Evolutionary conservation across 2,329 filamentous ascomycete species (phyloP), one percentile per base, ranked within the genome.

Genomic region (Thermomyces lanuginosus): DNA sequence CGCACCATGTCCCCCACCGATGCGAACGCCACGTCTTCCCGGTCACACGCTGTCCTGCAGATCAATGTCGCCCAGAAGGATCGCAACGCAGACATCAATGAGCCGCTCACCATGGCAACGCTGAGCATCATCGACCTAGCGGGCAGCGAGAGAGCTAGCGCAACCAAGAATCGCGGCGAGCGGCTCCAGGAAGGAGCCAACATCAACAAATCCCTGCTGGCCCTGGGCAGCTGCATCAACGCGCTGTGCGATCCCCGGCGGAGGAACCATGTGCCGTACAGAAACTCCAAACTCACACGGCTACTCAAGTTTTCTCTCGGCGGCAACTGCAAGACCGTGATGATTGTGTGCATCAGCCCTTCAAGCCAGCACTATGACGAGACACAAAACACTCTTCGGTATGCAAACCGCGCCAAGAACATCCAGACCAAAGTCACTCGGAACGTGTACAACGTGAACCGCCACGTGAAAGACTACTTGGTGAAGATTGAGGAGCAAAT

Each of bases 401-500:
- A 98, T 46, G 89, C 89, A 26, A 95, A 98, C 53, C 70, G 89
- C 40, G 89, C 89, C 32, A 98, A 98, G 69, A 98, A 98, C 46
- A 98, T 98, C 48, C 91, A 95, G 59, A 98, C 89, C 32, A 98
- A 98, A 64, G 83, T 93, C 31, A 93, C 89, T n/a, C 75, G 84
- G 44, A 98, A 98, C 48, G 84, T 95, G 13, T 98, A 91, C 60
- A 98, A 98, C 51, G 89, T 98, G 37, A 93, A 98, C 51, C 78
- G 89, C 35, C 89, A 98, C 56, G 89, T 98, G 45, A 98, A 98
- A 61, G 89, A 98, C 55, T 98, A 92, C 57, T 58, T 98, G 49
- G 89, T 93, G 61, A 95, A 95, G 66, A 98, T 98, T 43, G 86
- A 98, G 47, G 89, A 98, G 57, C 86, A 98, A 51, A 84, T 92